Evolutionary conservation across 2,329 filamentous ascomycete species (phyloP).

Genomic region (Tolypocladium amazonense): DNA sequence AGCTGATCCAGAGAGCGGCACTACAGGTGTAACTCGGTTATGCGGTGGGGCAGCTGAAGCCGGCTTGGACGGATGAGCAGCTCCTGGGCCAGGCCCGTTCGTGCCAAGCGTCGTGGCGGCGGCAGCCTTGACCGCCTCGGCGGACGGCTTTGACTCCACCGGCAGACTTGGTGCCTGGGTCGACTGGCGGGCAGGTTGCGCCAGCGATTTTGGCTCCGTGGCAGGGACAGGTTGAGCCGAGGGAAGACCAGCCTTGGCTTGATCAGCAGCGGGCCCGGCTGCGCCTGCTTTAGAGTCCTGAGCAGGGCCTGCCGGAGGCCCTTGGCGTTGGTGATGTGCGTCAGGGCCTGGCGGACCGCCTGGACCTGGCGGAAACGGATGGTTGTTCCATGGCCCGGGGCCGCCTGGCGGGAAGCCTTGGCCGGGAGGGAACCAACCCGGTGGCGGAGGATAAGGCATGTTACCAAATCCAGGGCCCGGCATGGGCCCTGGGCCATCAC

Average conservation of each 20-base stretch:
- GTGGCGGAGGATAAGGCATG: slow-evolving; percentile 68
- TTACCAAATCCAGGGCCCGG: slow-evolving; percentile 51
- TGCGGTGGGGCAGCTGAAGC: slow-evolving; percentile 37
- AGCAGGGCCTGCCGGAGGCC: slow-evolving; percentile 32
- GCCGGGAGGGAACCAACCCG: slow-evolving; percentile 69
- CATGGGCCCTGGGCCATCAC: slow-evolving; percentile 43
- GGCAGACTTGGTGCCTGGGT: slow-evolving; percentile 50
- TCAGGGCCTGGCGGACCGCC: slow-evolving; percentile 49
- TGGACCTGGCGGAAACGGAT: slow-evolving; percentile 49
- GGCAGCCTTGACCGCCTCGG: slow-evolving; percentile 29
- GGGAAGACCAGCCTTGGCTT: slow-evolving; percentile 35
- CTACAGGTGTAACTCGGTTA: slow-evolving; percentile 50
- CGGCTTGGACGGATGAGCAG: slow-evolving; percentile 24
- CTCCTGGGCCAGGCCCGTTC: slow-evolving; percentile 26
- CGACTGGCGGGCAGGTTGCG: slow-evolving; percentile 34
- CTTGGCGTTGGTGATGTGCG: slow-evolving; percentile 43
- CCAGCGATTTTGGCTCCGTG: slow-evolving; percentile 41
- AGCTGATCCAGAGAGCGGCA: slow-evolving; percentile 46
- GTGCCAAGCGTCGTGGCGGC: slow-evolving; percentile 32
- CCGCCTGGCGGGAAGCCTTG: slow-evolving; percentile 64
- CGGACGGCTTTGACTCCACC: slow-evolving; percentile 57
- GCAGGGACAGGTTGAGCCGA: slow-evolving; percentile 33
- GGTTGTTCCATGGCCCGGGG: slow-evolving; percentile 47
- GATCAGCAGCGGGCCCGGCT: slow-evolving; percentile 35
- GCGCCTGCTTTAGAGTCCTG: slow-evolving; percentile 32